Base-by-base conservation (phyloP, 768 basidiomycete species). In the Russula griseocarnosa region DNA sequence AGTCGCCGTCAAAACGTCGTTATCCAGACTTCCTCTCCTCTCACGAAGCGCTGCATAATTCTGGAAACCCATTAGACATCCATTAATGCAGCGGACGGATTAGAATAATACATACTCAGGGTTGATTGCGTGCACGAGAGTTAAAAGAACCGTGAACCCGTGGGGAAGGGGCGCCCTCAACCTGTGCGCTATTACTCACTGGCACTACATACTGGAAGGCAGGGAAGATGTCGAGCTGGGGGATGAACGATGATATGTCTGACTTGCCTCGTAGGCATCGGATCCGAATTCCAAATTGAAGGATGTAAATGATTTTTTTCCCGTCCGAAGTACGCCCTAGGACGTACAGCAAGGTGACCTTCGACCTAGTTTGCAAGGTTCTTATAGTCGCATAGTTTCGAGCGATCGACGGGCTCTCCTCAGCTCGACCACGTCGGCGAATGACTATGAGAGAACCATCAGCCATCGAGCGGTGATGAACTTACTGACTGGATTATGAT, bases 81-180 rank as follows among this genome's bases (percentile, higher is more conserved):
- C 24, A 6, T 38, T 32, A 60, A 8, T 46, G 59, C 56, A 67
- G 34, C 65, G 77, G n/a, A n/a, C n/a, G n/a, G 74, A 67, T 62
- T 20, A 18, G 38, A 28, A 54, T 58, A 55, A 20, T 18, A 88
- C 72, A 77, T 87, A 58, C 86, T 97, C 62, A 84, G 97, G 75
- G 86, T 98, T 66, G 88, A 98, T 76, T 80, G 96, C 69, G 78
- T 86, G 65, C 79, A 92, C 76, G 72, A 90, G 65, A 75, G 85
- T 74, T 77, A 92, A 69, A 40, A 75, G 78, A 46, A 92, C 80
- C 68, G 85, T 87, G 75, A 85, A 90, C 4, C 83, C 76, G 85
- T 3, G 78, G 79, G 3, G n/a, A n/a, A n/a, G n/a, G n/a, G n/a
- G n/a, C n/a, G n/a, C n/a, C n/a, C n/a, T n/a, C n/a, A n/a, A n/a